These are phyloP conservation scores for Phytophthora tentaculata DNA, from an alignment of 352 stramenopile species.

Conservation along the genomic window DNA sequence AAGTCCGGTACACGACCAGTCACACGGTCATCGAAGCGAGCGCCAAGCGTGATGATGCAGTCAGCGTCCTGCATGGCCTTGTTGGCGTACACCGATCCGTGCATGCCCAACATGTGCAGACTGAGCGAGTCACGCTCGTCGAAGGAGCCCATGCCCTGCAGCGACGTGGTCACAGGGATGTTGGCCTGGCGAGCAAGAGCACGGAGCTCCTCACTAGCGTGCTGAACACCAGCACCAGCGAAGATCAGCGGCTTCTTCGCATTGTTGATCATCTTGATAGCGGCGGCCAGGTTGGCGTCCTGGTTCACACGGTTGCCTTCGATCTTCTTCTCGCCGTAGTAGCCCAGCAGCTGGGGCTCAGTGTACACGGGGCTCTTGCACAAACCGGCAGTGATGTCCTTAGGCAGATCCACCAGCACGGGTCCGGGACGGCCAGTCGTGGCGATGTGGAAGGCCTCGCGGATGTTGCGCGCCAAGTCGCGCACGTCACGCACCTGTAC, in stretches of 20 bases:
- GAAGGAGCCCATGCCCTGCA: constrained; percentile 94
- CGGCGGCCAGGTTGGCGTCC: constrained; percentile 71
- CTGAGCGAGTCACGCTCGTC: constrained; percentile 94
- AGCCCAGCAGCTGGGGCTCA: constrained; percentile 81
- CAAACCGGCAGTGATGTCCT: constrained; percentile 92
- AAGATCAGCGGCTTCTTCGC: constrained; percentile 97
- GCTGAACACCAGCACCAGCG: constrained; percentile 91
- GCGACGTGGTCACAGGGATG: constrained; percentile 95
- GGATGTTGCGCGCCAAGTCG: constrained; percentile 94
- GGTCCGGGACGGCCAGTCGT: constrained; percentile 93
- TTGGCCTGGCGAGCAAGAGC: constrained; percentile 92
- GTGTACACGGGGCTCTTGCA: constrained; percentile 76
- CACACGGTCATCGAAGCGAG: constrained; percentile 97
- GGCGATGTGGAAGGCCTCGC: constrained; percentile 96
- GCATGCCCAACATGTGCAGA: constrained; percentile 98
- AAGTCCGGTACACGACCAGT: constrained; percentile 94
- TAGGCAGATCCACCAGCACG: constrained; percentile 96
- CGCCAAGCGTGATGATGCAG: constrained; percentile 94
- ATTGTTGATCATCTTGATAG: constrained; percentile 91
- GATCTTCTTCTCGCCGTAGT: constrained; percentile 88
- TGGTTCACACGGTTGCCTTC: constrained; percentile 83
- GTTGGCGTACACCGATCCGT: constrained; percentile 96
- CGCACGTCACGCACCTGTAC: constrained; percentile 96
- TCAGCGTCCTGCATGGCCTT: constrained; percentile 96
- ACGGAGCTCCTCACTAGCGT: constrained; percentile 90